Conservation (phyloP, 108 stramenopile species). For the Cylindrotheca closterium region DNA sequence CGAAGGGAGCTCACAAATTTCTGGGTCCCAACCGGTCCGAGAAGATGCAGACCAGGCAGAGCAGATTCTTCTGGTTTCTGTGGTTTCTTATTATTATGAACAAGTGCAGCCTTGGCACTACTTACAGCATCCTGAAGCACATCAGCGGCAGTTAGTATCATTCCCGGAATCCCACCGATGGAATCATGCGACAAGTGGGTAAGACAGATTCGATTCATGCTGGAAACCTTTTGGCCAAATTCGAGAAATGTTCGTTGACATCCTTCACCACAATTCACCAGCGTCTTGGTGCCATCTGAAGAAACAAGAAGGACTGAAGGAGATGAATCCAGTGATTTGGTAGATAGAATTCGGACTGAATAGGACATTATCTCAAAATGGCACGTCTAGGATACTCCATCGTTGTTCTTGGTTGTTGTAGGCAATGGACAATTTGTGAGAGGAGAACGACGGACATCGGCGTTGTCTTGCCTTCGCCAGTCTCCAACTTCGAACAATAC, state of each 20-base stretch:
- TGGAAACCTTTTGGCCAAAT: constrained; percentile 59
- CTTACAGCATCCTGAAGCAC: constrained; percentile 15
- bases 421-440: no score
- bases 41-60: constrained; percentile 47
- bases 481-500: no score
- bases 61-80: background rate
- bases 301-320: constrained; percentile 68
- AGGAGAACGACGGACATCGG: no score
- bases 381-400: no score
- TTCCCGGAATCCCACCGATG: constrained; percentile 79
- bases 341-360: constrained; percentile 66
- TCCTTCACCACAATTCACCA: constrained; percentile 85
- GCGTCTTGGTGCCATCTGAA: constrained; percentile 64
- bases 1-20: constrained; percentile 64
- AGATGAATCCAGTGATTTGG: constrained; percentile 60
- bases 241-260: constrained; percentile 84
- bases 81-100: constrained; percentile 4
- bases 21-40: constrained; percentile 71
- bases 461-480: no score
- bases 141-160: constrained; percentile 80
- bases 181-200: constrained; percentile 67
- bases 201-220: constrained; percentile 66
- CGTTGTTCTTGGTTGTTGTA: no score
- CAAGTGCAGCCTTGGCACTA: constrained; percentile 9
- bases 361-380: constrained; percentile 50